These are phyloP conservation scores for Melocanna baccifera DNA, from an alignment of 176 grass and related monocot genomes.

Conservation along the genomic window DNA sequence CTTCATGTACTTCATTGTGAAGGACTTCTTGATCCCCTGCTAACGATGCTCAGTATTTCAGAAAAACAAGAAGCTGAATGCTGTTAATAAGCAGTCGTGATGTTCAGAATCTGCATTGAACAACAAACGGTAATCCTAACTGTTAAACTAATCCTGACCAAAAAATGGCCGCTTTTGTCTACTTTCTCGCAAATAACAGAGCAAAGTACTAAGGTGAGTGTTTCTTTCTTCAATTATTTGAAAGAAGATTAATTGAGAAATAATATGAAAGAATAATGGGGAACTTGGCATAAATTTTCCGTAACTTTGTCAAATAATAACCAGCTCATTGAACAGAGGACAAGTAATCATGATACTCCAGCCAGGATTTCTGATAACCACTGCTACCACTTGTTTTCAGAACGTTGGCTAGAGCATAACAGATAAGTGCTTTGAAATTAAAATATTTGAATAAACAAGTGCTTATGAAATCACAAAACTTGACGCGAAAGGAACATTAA, in stretches of 20 bases:
- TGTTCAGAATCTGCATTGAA: neutral
- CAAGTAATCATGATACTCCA: neutral
- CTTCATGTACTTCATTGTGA: slow-evolving; percentile 95
- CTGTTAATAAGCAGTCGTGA: neutral
- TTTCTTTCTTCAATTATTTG: neutral
- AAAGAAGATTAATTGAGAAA: neutral
- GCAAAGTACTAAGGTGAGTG: neutral
- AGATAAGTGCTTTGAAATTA: neutral
- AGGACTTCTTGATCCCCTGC: slow-evolving; percentile 11
- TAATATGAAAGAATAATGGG: neutral
- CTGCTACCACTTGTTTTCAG: neutral
- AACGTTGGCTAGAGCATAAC: neutral
- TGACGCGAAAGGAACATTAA: neutral
- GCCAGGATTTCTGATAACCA: neutral
- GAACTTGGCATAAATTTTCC: neutral
- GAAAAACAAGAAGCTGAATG: neutral
- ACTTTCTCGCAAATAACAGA: neutral
- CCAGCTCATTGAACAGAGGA: neutral
- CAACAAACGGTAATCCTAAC: neutral
- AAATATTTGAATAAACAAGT: neutral
- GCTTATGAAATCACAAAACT: neutral
- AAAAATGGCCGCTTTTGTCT: neutral
- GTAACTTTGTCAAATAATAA: neutral
- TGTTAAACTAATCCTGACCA: neutral
- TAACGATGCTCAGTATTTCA: neutral